Conservation (phyloP, 2,329 filamentous ascomycete genomes). For the Colletotrichum lindemuthianum region DNA sequence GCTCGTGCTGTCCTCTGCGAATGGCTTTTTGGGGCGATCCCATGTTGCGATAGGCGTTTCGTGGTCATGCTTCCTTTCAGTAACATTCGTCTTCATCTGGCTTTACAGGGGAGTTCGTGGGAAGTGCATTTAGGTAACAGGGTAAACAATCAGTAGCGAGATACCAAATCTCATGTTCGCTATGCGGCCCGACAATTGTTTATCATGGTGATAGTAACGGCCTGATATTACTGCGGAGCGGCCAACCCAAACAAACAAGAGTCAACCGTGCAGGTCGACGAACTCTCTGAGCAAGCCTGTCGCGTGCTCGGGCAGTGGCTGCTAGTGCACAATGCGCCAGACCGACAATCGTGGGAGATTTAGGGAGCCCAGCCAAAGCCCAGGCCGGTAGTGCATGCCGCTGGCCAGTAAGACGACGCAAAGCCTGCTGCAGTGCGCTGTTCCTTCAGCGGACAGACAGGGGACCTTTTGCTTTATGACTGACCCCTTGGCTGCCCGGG, state of each 20-base stretch:
- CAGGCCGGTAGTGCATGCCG: constrained; percentile 2
- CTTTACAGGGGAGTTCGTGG: constrained; percentile 35
- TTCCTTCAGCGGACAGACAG: constrained; percentile 21
- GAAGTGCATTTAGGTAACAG: constrained; percentile 33
- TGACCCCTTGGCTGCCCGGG: constrained; percentile 26
- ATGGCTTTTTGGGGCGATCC: constrained; percentile 29
- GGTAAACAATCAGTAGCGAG: constrained; percentile 35
- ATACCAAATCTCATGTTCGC: constrained; percentile 31
- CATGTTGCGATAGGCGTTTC: constrained; percentile 34
- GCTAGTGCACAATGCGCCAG: constrained; percentile 29
- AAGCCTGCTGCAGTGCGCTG: constrained; percentile 5
- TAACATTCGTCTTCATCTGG: constrained; percentile 34
- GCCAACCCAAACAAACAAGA: constrained; percentile 9
- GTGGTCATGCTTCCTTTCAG: constrained; percentile 24
- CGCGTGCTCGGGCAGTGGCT: constrained; percentile 14
- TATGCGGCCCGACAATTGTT: constrained; percentile 23
- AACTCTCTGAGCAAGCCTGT: constrained; percentile 15
- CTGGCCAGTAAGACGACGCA: constrained; percentile 5
- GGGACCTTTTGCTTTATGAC: constrained; percentile 13
- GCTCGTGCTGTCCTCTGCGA: constrained; percentile 30
- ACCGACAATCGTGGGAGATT: constrained; percentile 3
- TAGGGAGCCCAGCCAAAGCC: neutral
- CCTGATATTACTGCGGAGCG: constrained; percentile 25
- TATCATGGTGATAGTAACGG: constrained; percentile 7
- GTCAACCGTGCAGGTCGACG: constrained; percentile 13